These are phyloP conservation scores for Candida arabinofermentans DNA, from an alignment of 805 yeast genomes.

Conservation along the genomic window DNA sequence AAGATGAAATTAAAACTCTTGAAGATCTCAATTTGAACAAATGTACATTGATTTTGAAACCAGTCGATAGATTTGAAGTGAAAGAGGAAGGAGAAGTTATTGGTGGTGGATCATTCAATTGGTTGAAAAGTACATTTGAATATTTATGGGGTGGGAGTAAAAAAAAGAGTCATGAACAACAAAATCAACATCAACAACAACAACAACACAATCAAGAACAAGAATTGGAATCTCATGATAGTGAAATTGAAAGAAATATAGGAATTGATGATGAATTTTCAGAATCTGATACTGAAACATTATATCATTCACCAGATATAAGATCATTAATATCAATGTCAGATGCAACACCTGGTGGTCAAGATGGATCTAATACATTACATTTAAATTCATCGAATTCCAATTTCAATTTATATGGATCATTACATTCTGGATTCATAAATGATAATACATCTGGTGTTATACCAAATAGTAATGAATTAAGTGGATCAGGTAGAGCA, in stretches of 20 bases:
- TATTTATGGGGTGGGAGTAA: constrained; percentile 6
- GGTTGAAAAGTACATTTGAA: constrained; percentile 24
- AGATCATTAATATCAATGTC: constrained; percentile 17
- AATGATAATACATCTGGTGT: background rate
- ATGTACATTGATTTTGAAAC: constrained; percentile 71
- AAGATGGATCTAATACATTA: constrained; percentile 3
- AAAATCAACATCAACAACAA: background rate
- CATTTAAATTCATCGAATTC: constrained; percentile 21
- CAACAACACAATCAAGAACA: background rate
- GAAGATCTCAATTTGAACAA: constrained; percentile 55
- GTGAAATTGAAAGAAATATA: no score
- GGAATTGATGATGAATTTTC: constrained; percentile 6
- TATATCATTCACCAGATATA: constrained; percentile 26
- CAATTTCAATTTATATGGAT: constrained; percentile 11
- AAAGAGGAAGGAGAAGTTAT: constrained; percentile 9
- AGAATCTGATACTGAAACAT: constrained; percentile 20
- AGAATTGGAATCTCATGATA: background rate
- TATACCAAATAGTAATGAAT: background rate
- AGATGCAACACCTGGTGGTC: constrained; percentile 13
- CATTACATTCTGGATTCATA: background rate
- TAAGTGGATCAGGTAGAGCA: constrained; percentile 4
- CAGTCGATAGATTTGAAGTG: constrained; percentile 33
- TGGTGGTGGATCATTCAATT: constrained; percentile 16
- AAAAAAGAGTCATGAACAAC: background rate
- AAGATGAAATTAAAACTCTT: constrained; percentile 56